Conservation (phyloP, 1,284 basidiomycete genomes). For the Heterobasidion occidentale region DNA sequence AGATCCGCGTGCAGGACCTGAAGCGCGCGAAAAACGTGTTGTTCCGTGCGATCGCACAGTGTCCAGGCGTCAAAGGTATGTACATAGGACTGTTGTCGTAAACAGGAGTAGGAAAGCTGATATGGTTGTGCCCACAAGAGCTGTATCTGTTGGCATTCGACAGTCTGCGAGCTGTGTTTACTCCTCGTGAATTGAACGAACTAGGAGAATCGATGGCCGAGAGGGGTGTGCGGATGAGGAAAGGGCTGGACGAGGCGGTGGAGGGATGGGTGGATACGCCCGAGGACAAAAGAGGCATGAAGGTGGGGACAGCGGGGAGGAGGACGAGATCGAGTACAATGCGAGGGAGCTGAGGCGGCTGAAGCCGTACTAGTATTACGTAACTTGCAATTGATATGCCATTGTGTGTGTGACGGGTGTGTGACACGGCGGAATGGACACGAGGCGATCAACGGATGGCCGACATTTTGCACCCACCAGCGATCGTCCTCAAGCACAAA, state of each 20-base stretch:
- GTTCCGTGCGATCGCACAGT: slow-evolving; percentile 77
- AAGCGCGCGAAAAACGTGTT: slow-evolving; percentile 70
- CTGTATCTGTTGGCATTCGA: slow-evolving; percentile 85
- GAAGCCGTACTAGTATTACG: slow-evolving; percentile 43
- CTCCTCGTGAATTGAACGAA: slow-evolving; percentile 53
- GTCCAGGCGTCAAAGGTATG: slow-evolving; percentile 73
- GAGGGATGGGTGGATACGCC: slow-evolving; percentile 30
- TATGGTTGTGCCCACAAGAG: slow-evolving; percentile 35
- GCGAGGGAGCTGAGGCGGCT: slow-evolving; percentile 53
- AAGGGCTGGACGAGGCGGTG: slow-evolving; percentile 57
- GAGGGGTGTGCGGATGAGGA: slow-evolving; percentile 66
- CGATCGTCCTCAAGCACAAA: not conserved
- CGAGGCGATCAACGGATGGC: not conserved
- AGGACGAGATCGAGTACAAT: slow-evolving; percentile 54
- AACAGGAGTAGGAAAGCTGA: slow-evolving; percentile 2
- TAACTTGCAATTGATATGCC: not conserved
- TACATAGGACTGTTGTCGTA: slow-evolving; percentile 1
- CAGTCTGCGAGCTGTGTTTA: slow-evolving; percentile 63
- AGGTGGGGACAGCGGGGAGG: slow-evolving; percentile 27
- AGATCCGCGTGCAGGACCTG: slow-evolving; percentile 56
- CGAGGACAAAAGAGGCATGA: slow-evolving; percentile 17
- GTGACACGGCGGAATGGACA: not conserved
- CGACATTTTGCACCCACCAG: not conserved
- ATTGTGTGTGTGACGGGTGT: not conserved
- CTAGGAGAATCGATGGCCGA: slow-evolving; percentile 79